Base-by-base conservation (phyloP, 1,284 basidiomycete genomes). In the Ganoderma lucidum region DNA sequence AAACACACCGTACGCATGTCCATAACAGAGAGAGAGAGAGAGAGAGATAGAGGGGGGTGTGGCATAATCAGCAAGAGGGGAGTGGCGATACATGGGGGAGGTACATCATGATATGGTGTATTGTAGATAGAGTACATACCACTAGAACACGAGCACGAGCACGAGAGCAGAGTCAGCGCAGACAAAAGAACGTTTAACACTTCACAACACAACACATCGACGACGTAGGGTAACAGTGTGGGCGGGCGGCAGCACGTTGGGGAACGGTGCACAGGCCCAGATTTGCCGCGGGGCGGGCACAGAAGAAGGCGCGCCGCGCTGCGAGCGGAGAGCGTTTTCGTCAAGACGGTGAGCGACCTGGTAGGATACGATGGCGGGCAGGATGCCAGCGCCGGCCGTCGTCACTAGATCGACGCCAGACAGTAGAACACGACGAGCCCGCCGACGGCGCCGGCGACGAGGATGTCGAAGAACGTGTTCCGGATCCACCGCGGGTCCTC, bases 361-460 rank as follows among this genome's bases (percentile, higher is more conserved):
- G 37, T 28, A 30, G 19, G 48, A 37, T 56, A 28, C 3, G 48
- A 14, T 51, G 41, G 30, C 15, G 17, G 37, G 35, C 56, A 32
- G 12, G 37, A 23, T 6, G 45, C 48, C 44, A 15, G 17, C 23
- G 37, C 39, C 28, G 35, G 28, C 44, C 23, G 37, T 28, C 28
- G 35, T 39, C 56, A 19, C 39, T 61, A 67, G 44, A 67, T 15
- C 12, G 41, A 37, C 15, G 68, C 70, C 59, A 75, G 63, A 61
- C 68, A 71, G 51, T 69, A 71, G 56, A 71, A 69, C 41, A 75
- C 68, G 19, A 74, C 61, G 4, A 74, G 65, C 56, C 74, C 75
- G 66, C 76, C 74, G 39, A 77, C 55, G 51, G 72, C 75, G 30
- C 67, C 74, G n/a, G 73, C 75, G 58, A 77, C 37, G 51, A 77